A percentile compares a stretch with the other conserved stretches of the same genome.
Conservation (phyloP, 768 basidiomycete species). For the Serendipita sp. region DNA sequence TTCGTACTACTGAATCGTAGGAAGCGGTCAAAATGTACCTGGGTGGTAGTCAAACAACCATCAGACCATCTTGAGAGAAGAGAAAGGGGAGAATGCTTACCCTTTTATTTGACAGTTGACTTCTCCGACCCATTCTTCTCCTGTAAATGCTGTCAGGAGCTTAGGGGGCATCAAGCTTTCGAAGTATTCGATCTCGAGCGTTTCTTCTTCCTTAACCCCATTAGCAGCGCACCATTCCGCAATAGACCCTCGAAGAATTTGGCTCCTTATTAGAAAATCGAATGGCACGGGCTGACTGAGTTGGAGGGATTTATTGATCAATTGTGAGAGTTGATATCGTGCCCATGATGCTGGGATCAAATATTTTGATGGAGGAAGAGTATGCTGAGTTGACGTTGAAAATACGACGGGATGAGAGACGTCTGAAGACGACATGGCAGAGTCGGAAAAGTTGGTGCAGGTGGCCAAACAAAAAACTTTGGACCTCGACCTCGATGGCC, state of each 20-base stretch:
- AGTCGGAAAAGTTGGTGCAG: not conserved
- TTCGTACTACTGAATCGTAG: conserved; percentile 63
- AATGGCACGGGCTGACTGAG: conserved; percentile 68
- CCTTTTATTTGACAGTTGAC: conserved; percentile 45
- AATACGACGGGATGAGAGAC: conserved; percentile 38
- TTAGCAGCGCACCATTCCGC: conserved; percentile 60
- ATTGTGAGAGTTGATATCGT: conserved; percentile 92
- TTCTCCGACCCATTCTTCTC: conserved; percentile 90
- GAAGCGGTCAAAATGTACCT: conserved; percentile 65
- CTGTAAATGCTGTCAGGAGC: conserved; percentile 59
- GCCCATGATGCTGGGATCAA: conserved; percentile 84
- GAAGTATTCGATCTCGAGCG: conserved; percentile 83
- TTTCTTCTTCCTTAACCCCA: conserved; percentile 73
- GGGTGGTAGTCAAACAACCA: not conserved
- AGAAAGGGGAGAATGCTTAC: conserved; percentile 22
- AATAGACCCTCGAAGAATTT: conserved; percentile 55
- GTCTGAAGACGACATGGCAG: conserved; percentile 5
- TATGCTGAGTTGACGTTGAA: conserved; percentile 56
- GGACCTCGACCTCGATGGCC: not conserved
- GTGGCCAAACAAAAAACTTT: not conserved
- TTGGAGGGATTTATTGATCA: conserved; percentile 85
- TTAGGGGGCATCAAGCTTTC: conserved; percentile 79
- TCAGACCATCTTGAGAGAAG: too few relatives aligned
- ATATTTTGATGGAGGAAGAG: conserved; percentile 75
- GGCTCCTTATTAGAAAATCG: conserved; percentile 80